Evolutionary conservation across 2,329 filamentous ascomycete genomes (phyloP).

Genomic region (Microcyclospora pomicola): DNA sequence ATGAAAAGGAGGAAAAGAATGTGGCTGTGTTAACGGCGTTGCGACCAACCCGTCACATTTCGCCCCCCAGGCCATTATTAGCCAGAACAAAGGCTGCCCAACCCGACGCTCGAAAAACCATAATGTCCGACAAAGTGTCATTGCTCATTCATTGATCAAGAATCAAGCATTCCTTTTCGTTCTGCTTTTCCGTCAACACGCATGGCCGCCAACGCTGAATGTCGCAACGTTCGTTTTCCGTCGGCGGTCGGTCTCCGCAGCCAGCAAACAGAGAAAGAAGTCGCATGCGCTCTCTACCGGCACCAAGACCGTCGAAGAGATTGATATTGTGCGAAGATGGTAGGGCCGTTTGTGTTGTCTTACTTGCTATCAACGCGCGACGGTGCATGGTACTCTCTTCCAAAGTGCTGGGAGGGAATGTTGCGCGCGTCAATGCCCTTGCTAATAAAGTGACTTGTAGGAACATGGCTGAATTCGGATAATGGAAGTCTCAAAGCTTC

Average conservation of each 20-base stretch:
- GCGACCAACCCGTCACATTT: too few relatives aligned
- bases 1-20: too few relatives aligned
- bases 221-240: background rate
- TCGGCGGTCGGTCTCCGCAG: background rate
- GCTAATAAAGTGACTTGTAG: background rate
- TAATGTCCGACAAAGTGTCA: too few relatives aligned
- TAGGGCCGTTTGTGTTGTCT: background rate
- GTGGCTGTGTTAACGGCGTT: too few relatives aligned
- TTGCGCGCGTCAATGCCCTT: background rate
- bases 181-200: background rate
- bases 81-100: too few relatives aligned
- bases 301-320: background rate
- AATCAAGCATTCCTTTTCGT: background rate
- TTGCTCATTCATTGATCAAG: too few relatives aligned
- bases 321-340: background rate
- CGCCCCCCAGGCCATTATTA: too few relatives aligned
- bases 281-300: background rate
- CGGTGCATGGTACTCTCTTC: too few relatives aligned
- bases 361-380: background rate
- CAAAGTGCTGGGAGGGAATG: background rate
- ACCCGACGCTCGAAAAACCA: too few relatives aligned
- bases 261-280: background rate
- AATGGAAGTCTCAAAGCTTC: constrained; percentile 31
- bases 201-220: background rate
- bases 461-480: constrained; percentile 29